phyloP scores from a whole-genome alignment of 2,329 filamentous ascomycete genomes.

The Alternaria dauci region DNA sequence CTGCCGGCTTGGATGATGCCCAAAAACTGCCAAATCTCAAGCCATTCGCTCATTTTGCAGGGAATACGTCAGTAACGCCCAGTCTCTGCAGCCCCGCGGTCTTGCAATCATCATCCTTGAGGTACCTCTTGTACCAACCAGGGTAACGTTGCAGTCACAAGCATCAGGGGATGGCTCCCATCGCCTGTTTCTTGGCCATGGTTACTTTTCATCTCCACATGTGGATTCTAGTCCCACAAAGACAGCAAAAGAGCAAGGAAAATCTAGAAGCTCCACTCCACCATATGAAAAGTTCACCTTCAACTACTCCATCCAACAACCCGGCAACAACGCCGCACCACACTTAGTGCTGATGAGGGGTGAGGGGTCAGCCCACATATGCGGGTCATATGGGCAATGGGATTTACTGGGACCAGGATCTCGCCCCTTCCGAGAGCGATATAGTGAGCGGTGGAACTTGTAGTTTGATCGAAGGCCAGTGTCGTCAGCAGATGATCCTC shows the following conservation, averaged over 20 bases:
- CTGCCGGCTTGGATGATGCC: conserved; percentile 23
- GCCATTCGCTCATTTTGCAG: conserved; percentile 21
- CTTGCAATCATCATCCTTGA: conserved; percentile 2
- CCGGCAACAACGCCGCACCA: not conserved
- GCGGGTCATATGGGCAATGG: conserved; percentile 15
- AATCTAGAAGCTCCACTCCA: not conserved
- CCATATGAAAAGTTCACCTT: not conserved
- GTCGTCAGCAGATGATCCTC: conserved; percentile 2
- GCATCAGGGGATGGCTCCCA: not conserved
- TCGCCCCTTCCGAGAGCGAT: conserved; percentile 12
- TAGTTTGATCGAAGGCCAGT: not conserved
- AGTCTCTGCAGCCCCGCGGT: not conserved
- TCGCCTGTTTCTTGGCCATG: not conserved
- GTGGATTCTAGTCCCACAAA: not conserved
- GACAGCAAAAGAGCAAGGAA: conserved; percentile 2
- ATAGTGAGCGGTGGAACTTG: not conserved
- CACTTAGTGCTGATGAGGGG: conserved; percentile 11
- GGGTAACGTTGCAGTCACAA: conserved; percentile 8
- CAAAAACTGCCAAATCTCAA: conserved; percentile 22
- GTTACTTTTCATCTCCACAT: conserved; percentile 1
- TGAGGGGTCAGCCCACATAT: conserved; percentile 19
- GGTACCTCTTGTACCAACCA: conserved; percentile 13
- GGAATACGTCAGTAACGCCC: conserved; percentile 3
- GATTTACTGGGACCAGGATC: conserved; percentile 9
- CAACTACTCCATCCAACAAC: not conserved